Evolutionary conservation across 2,329 filamentous ascomycete genomes (phyloP), one percentile per base, ranked within the genome.

Genomic region (Penicillium sclerotigenum): DNA sequence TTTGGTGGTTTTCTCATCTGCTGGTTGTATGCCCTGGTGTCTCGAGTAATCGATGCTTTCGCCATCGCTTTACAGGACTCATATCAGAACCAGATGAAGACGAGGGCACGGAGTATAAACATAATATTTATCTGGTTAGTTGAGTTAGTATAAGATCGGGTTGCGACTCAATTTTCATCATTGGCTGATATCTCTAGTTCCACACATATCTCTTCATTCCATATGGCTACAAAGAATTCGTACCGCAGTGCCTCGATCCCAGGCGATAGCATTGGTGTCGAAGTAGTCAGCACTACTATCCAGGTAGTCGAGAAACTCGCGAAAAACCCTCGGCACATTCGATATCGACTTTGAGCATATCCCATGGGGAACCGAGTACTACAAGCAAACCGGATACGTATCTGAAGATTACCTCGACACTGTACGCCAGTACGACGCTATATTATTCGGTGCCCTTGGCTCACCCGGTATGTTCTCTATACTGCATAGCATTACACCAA

Each of bases 181-280:
- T n/a, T n/a, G n/a, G n/a, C n/a, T n/a, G n/a, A n/a, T n/a, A n/a
- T n/a, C n/a, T n/a, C 14, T 20, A 14, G 14, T 31, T 36, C 28
- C 16, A 29, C 16, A 29, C 14, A 20, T 41, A 28, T 49, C 45
- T 28, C 43, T 38, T 29, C 14, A 2, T 14, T 18, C 2, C 28
- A 14, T 18, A 57, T 60, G 55, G 7, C 57, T 24, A 33, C 46
- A 29, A 56, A 28, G 18, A 52, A 55, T 4, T 54, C 62, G 16
- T 82, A 82, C 68, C 77, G 74, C 63, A 81, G 86, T 60, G 81
- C 84, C 55, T 81, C 83, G 24, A 85, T 87, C 58, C 81, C 85
- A 8, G 83, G 82, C 14, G 83, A 87, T 66, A 83, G 85, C 26
- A 87, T 88, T 48, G 84, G 85, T 28, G 77, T 78, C 2, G 84